Evolutionary conservation across 768 basidiomycete genomes (phyloP).

Genomic region (Royoungia palumana): DNA sequence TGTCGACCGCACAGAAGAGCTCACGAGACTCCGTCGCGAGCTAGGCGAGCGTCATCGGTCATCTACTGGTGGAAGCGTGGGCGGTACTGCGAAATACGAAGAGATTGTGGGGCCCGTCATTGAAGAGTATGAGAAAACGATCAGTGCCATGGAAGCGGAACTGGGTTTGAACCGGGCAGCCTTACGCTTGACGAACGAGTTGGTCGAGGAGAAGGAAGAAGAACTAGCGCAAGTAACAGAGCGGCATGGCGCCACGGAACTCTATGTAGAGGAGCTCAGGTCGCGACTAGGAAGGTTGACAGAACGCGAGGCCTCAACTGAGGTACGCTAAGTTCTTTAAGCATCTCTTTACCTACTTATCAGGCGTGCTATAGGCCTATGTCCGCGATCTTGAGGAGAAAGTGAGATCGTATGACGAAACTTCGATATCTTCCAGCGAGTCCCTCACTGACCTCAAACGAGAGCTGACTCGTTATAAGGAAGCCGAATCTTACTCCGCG

Average conservation of each 20-base stretch:
- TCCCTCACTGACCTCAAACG: conserved; percentile 80
- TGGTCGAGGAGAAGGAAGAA: conserved; percentile 89
- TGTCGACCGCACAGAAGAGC: conserved; percentile 85
- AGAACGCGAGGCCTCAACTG: conserved; percentile 88
- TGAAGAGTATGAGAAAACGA: conserved; percentile 98
- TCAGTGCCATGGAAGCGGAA: conserved; percentile 91
- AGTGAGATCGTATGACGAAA: conserved; percentile 82
- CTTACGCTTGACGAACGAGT: conserved; percentile 84
- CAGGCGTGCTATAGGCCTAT: conserved; percentile 61
- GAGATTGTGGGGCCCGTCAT: conserved; percentile 97
- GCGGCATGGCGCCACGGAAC: conserved; percentile 73
- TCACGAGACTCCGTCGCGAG: conserved; percentile 74
- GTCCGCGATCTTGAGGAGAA: conserved; percentile 92
- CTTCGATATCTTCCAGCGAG: conserved; percentile 68
- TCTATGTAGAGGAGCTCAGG: conserved; percentile 85
- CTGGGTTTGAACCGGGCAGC: conserved; percentile 84
- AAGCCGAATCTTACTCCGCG: conserved; percentile 64
- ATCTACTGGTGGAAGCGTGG: conserved; percentile 55
- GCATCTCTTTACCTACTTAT: conserved; percentile 1
- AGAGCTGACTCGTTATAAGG: conserved; percentile 76
- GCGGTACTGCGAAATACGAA: conserved; percentile 77
- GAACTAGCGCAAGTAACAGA: conserved; percentile 64
- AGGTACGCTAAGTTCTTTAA: conserved; percentile 49
- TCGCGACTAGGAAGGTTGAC: conserved; percentile 73
- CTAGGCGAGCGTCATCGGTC: conserved; percentile 69